A percentile compares a stretch with the other conserved stretches of the same genome.
phyloP scores from a whole-genome alignment of 305 asterid species.

The Plantago lanceolata region DNA sequence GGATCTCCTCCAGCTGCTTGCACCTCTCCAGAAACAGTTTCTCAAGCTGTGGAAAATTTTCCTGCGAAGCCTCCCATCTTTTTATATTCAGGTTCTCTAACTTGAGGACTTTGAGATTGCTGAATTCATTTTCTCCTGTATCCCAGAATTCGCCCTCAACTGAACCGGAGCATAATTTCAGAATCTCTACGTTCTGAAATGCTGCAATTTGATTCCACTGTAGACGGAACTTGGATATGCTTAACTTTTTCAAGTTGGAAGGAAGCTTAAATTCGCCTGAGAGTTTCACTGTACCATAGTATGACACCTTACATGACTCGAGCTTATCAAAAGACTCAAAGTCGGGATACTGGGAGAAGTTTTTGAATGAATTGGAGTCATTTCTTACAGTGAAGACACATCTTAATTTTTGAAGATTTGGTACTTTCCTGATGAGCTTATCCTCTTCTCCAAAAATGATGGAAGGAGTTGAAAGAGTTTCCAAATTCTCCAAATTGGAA shows the following conservation, averaged over 20 bases:
- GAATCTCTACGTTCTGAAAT: constrained; percentile 22
- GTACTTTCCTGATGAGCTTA: constrained; percentile 6
- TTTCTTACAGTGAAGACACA: constrained; percentile 11
- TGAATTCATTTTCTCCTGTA: constrained; percentile 15
- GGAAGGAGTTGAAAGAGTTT: constrained; percentile 20
- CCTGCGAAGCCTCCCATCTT: constrained; percentile 13
- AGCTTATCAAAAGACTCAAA: constrained; percentile 17
- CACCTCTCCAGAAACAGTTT: constrained; percentile 8
- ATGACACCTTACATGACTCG: constrained; percentile 16
- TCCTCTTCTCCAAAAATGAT: background rate
- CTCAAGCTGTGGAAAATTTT: constrained; percentile 16
- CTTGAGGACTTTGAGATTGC: constrained; percentile 11
- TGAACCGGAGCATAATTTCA: constrained; percentile 16
- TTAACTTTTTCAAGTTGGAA: constrained; percentile 17
- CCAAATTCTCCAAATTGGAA: constrained; percentile 2
- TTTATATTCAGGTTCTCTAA: background rate
- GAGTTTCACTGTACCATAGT: background rate
- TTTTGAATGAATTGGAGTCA: background rate
- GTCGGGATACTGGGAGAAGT: background rate
- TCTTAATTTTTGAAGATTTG: constrained; percentile 15
- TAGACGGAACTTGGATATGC: constrained; percentile 13
- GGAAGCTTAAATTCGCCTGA: constrained; percentile 17
- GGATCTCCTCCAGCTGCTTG: constrained; percentile 13
- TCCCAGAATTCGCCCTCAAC: constrained; percentile 15
- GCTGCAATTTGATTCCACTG: constrained; percentile 14